phyloP scores from a whole-genome alignment of 1,284 basidiomycete species.

The Microbotryum silenes-acaulis region DNA sequence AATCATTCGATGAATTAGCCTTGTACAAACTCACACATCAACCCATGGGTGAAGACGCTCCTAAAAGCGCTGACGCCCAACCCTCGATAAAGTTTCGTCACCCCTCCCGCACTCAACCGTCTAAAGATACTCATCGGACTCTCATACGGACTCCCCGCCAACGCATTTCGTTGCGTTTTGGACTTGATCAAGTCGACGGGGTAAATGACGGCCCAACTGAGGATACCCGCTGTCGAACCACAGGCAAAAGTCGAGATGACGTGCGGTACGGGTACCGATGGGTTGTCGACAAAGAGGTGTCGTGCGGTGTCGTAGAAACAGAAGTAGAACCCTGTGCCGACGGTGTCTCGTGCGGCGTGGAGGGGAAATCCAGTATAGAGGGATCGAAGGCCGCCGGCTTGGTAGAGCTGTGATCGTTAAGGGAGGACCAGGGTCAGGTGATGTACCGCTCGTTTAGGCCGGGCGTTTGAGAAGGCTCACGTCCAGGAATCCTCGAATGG shows the following conservation, averaged over 20 bases:
- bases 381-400: slow-evolving; percentile 56
- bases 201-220: slow-evolving; percentile 45
- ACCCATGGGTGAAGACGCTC: slow-evolving; percentile 22
- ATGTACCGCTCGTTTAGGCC: neutral
- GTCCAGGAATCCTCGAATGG: slow-evolving; percentile 30
- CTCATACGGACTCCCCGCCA: slow-evolving; percentile 63
- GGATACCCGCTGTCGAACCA: slow-evolving; percentile 72
- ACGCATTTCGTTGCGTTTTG: slow-evolving; percentile 77
- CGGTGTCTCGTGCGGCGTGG: slow-evolving; percentile 44
- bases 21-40: slow-evolving; percentile 15
- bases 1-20: neutral
- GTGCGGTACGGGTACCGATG: slow-evolving; percentile 66
- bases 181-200: slow-evolving; percentile 68
- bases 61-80: slow-evolving; percentile 49
- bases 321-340: slow-evolving; percentile 75
- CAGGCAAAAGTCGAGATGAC: slow-evolving; percentile 76
- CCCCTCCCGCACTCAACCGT: slow-evolving; percentile 68
- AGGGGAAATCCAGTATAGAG: slow-evolving; percentile 75
- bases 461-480: slow-evolving; percentile 1
- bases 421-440: neutral
- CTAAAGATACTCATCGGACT: slow-evolving; percentile 60
- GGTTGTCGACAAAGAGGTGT: slow-evolving; percentile 57
- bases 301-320: slow-evolving; percentile 79
- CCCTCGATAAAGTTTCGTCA: slow-evolving; percentile 70
- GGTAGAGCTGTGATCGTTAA: slow-evolving; percentile 16